Evolutionary conservation across 495 filamentous ascomycete species (phyloP).

Genomic region (Jackrogersella minutella): DNA sequence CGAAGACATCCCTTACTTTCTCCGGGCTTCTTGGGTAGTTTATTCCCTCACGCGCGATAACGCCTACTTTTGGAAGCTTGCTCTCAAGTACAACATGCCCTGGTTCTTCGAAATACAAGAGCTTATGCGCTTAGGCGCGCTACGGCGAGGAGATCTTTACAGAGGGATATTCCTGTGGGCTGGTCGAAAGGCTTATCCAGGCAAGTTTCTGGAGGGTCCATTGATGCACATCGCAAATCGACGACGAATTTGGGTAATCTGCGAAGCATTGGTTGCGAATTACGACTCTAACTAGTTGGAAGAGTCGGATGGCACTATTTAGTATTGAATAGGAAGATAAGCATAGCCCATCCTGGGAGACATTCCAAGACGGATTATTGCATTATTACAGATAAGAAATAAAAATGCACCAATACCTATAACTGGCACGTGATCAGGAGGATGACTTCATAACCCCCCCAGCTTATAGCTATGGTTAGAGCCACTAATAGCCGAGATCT

Average conservation of each 20-base stretch:
- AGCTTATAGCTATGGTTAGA: no score
- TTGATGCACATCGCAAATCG: constrained; percentile 17
- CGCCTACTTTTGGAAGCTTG: constrained; percentile 4
- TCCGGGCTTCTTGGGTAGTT: constrained; percentile 1
- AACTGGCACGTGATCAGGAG: not conserved
- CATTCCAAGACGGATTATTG: not conserved
- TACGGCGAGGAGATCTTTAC: not conserved
- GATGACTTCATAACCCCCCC: constrained; percentile 30
- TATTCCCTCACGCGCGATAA: not conserved
- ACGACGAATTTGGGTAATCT: constrained; percentile 12
- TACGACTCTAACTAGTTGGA: no score
- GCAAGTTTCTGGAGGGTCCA: not conserved
- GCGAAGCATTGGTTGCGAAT: not conserved
- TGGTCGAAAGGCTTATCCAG: not conserved
- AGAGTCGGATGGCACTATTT: no score
- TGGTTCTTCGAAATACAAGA: constrained; percentile 14
- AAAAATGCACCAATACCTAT: constrained; percentile 4
- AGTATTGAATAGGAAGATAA: no score
- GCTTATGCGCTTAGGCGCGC: not conserved
- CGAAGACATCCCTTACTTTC: not conserved
- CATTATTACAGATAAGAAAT: not conserved
- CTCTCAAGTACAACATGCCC: constrained; percentile 3
- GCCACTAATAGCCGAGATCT: constrained; percentile 27
- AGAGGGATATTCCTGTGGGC: constrained; percentile 21
- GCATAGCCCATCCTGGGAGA: no score